Evolutionary conservation across 2,329 filamentous ascomycete genomes (phyloP), one percentile per base, ranked within the genome.

Genomic region (Emericellopsis atlantica): DNA sequence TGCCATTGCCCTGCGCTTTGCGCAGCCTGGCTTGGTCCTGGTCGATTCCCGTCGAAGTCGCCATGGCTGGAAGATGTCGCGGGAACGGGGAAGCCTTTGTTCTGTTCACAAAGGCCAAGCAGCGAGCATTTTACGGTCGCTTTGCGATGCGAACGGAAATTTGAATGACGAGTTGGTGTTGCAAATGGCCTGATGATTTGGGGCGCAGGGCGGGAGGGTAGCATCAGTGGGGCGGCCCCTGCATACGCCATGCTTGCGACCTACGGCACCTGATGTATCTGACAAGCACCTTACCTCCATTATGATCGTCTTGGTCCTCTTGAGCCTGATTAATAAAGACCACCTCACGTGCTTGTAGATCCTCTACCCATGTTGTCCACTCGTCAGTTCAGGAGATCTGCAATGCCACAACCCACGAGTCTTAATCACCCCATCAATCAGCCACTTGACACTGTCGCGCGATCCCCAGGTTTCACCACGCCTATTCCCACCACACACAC

Each of bases 181-280:
- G 32, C 32, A 3, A 21, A 35, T 35, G 32, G n/a, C 32, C 32
- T 35, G 32, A 35, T 35, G n/a, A 35, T 35, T 39, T 22, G 44
- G 51, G 14, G 58, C 55, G 9, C 43, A 41, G 2, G 47, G 26
- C 12, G 26, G 26, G 26, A 12, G 26, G 26, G 26, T 29, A 29
- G 26, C 26, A 12, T 9, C 26, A 12, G 26, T 7, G 26, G 26
- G 26, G 26, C 26, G 26, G 26, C 26, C 26, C 26, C 26, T 29
- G 26, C 26, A 29, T 26, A 26, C 24, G 24, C 10, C 24, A 10
- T 26, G n/a, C n/a, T n/a, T n/a, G n/a, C n/a, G n/a, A n/a, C n/a
- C n/a, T n/a, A n/a, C n/a, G n/a, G n/a, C n/a, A n/a, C n/a, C n/a
- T n/a, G n/a, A n/a, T n/a, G n/a, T n/a, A n/a, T n/a, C n/a, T n/a